Conservation (phyloP, 2,329 filamentous ascomycete genomes). For the Fusarium bulbicola region DNA sequence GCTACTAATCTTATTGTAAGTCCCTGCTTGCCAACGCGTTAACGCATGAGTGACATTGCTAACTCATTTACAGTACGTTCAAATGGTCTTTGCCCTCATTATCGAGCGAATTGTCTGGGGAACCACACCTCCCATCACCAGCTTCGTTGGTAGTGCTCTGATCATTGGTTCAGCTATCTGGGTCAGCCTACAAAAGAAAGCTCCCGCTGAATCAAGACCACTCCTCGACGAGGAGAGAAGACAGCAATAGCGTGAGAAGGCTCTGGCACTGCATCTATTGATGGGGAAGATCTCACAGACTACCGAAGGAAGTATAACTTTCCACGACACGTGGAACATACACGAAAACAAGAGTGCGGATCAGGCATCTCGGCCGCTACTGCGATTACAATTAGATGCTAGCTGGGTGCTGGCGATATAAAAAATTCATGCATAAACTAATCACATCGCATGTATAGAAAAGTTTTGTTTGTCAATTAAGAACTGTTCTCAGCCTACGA, state of each 20-base stretch:
- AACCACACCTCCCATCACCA: slow-evolving; percentile 50
- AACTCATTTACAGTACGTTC: slow-evolving; percentile 41
- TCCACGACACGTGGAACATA: not conserved
- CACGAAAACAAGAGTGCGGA: accelerated
- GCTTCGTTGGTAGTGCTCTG: slow-evolving; percentile 51
- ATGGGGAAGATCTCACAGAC: no score
- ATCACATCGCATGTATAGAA: not conserved
- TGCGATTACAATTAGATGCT: accelerated
- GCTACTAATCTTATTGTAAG: slow-evolving; percentile 47
- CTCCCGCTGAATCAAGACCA: slow-evolving; percentile 36
- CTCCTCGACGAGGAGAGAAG: slow-evolving; percentile 49
- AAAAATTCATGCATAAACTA: not conserved
- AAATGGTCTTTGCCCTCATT: slow-evolving; percentile 48
- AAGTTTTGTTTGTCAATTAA: not conserved
- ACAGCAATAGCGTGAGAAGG: not conserved
- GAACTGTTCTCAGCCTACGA: accelerated
- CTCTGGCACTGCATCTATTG: accelerated
- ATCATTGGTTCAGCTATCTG: slow-evolving; percentile 55
- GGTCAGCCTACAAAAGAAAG: slow-evolving; percentile 53
- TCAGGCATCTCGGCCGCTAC: accelerated
- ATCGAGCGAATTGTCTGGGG: slow-evolving; percentile 56
- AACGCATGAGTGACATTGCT: accelerated
- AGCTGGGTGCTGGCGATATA: not conserved
- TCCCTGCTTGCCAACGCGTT: accelerated
- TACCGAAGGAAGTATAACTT: accelerated